Evolutionary conservation across 2,329 filamentous ascomycete genomes (phyloP), one percentile per base, ranked within the genome.

Genomic region (Diaporthe capsici): DNA sequence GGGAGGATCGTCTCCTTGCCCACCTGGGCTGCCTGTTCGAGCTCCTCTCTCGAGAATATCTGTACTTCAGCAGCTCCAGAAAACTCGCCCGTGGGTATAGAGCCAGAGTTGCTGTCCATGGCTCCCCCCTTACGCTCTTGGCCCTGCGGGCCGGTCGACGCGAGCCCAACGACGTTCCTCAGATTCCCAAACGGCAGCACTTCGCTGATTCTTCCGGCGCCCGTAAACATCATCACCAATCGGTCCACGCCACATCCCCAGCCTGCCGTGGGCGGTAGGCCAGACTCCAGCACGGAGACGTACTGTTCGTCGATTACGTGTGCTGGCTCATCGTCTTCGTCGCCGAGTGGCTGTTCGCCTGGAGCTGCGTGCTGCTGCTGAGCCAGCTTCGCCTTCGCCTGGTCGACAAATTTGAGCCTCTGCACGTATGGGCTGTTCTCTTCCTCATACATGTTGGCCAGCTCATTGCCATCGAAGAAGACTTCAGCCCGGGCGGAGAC

Each of bases 391-490:
- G 76, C 70, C 25, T 80, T 85, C 37, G 80, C 82, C 79, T 92
- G 89, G 13, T 85, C 89, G 63, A 92, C 84, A 78, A 99, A 95
- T 84, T 99, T 99, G 73, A 90, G 88, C 61, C 94, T 90, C 85
- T 99, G 97, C 80, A 93, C 94, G 72, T 94, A 92, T 0, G 97
- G 97, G 71, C 95, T 94, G 84, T 99, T 99, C 83, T 99, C 97
- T 85, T 99, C 97, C 83, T 99, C 97, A 84, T 99, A 99, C 87
- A 96, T 97, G 84, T 99, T 99, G 76, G 96, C 95, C 44, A 98
- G 89, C 82, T 99, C 97, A 73, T 92, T 91, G 55, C 93, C 92
- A 68, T 91, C 86, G 77, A 97, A 91, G 84, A 98, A 98, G 31
- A 98, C 90, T 84, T 98, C 96, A 0, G 94, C 94, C 8, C 96